These are phyloP conservation scores for Anthracocystis panici-leucophaei DNA, from an alignment of 1,284 basidiomycete genomes.

Conservation along the genomic window DNA sequence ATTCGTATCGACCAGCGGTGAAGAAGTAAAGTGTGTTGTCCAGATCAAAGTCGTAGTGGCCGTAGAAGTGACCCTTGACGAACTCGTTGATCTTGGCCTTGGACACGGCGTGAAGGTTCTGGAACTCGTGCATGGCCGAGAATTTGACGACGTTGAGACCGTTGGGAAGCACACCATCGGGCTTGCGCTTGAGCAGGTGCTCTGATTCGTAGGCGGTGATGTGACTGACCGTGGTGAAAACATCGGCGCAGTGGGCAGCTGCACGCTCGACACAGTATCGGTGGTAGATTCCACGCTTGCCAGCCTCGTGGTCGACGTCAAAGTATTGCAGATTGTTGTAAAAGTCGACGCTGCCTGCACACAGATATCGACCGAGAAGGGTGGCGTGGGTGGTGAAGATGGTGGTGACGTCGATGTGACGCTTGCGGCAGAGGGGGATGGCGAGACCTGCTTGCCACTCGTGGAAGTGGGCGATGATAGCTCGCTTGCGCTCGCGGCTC, in stretches of 20 bases:
- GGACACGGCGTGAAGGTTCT: constrained; percentile 89
- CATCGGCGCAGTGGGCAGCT: constrained; percentile 92
- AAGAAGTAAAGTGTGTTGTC: constrained; percentile 99
- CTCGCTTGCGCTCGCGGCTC: constrained; percentile 80
- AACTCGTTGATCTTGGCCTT: constrained; percentile 99
- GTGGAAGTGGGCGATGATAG: constrained; percentile 97
- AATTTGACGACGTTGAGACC: constrained; percentile 98
- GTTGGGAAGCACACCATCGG: constrained; percentile 95
- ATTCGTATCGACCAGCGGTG: constrained; percentile 98
- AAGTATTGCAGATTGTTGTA: constrained; percentile 99
- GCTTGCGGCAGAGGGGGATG: constrained; percentile 93
- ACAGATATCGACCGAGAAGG: constrained; percentile 95
- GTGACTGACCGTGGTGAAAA: constrained; percentile 97
- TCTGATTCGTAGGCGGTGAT: constrained; percentile 93
- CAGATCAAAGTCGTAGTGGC: constrained; percentile 92
- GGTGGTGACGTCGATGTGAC: constrained; percentile 96
- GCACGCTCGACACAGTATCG: constrained; percentile 97
- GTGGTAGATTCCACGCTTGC: constrained; percentile 91
- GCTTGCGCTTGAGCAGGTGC: constrained; percentile 95
- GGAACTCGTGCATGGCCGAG: constrained; percentile 94
- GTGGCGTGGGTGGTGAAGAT: constrained; percentile 97
- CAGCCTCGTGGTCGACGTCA: constrained; percentile 98
- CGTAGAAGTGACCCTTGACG: constrained; percentile 96
- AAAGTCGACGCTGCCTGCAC: constrained; percentile 96
- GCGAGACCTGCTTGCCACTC: constrained; percentile 99